A percentile compares a stretch with the other conserved stretches of the same genome.
Conservation (phyloP, 192 early-diverging fungal species). For the Pilobolus umbonatus region DNA sequence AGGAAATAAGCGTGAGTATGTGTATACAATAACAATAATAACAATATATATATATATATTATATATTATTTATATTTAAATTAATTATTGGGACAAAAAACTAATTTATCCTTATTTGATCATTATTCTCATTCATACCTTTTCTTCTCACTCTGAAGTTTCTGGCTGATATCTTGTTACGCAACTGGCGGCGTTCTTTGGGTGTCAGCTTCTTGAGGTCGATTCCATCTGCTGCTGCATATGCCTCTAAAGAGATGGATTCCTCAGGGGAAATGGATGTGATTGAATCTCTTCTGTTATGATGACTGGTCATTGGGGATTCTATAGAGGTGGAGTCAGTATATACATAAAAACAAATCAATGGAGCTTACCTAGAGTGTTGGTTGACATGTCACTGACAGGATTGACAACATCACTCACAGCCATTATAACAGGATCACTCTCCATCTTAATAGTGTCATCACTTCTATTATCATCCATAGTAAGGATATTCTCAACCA, state of each 20-base stretch:
- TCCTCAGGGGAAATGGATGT: constrained; percentile 8
- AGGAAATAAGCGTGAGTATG: neutral
- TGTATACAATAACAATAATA: neutral
- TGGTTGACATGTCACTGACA: too few relatives aligned
- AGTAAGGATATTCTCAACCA: too few relatives aligned
- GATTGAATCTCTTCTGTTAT: constrained; percentile 8
- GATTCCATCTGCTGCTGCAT: constrained; percentile 30
- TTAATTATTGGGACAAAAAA: neutral
- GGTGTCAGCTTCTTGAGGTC: constrained; percentile 52
- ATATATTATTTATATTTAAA: neutral
- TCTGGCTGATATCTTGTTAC: constrained; percentile 73
- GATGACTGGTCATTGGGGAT: neutral
- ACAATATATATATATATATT: neutral
- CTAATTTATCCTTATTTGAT: too few relatives aligned
- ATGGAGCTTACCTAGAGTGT: too few relatives aligned
- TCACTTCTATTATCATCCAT: too few relatives aligned
- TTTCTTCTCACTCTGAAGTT: constrained; percentile 72
- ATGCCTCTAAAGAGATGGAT: constrained; percentile 13
- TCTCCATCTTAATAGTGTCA: too few relatives aligned
- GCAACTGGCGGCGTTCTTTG: constrained; percentile 66
- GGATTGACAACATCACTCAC: too few relatives aligned
- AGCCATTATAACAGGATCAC: too few relatives aligned
- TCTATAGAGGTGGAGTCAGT: neutral
- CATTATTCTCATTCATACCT: too few relatives aligned
- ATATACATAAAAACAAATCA: too few relatives aligned